A percentile compares a stretch with the other conserved stretches of the same genome.
Conservation (phyloP, 2,329 filamentous ascomycete species). For the Cordyceps tenuipes region DNA sequence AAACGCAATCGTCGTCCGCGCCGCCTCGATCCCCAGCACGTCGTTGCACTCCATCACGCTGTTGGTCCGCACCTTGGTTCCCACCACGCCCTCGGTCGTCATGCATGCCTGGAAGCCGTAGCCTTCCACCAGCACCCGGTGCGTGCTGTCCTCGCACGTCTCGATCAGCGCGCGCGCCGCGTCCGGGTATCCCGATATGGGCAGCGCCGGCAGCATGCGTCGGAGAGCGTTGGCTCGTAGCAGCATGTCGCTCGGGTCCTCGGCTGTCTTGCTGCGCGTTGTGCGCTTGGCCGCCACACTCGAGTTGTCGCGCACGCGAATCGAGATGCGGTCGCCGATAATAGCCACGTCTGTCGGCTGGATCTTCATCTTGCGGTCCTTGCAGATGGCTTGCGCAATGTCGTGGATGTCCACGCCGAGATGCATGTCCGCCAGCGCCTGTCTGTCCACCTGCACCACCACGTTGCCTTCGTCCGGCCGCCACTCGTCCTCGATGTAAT, state of each 20-base stretch:
- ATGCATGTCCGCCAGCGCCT: conserved; percentile 70
- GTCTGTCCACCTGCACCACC: conserved; percentile 71
- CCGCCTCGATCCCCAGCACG: conserved; percentile 91
- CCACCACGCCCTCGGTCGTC: conserved; percentile 85
- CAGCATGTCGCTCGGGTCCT: conserved; percentile 45
- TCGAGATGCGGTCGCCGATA: conserved; percentile 55
- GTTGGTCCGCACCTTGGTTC: conserved; percentile 67
- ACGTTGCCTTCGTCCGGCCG: conserved; percentile 67
- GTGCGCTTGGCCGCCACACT: conserved; percentile 39
- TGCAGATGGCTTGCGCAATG: conserved; percentile 68
- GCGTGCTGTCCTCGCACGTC: conserved; percentile 60
- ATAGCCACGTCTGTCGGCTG: conserved; percentile 57
- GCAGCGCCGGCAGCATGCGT: conserved; percentile 69
- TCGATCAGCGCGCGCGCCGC: conserved; percentile 84
- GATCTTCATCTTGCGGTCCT: conserved; percentile 76
- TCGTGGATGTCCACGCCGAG: conserved; percentile 68
- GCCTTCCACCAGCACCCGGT: conserved; percentile 81
- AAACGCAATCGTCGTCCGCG: conserved; percentile 75
- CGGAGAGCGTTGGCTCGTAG: conserved; percentile 79
- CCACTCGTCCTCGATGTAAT: conserved; percentile 83
- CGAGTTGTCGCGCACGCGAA: conserved; percentile 57
- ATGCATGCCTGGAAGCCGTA: conserved; percentile 87
- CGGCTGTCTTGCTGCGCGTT: conserved; percentile 36
- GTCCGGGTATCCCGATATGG: conserved; percentile 83
- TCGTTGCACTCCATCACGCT: conserved; percentile 83